phyloP scores from a whole-genome alignment of 2,329 filamentous ascomycete genomes.

The Diaporthe sp. region DNA sequence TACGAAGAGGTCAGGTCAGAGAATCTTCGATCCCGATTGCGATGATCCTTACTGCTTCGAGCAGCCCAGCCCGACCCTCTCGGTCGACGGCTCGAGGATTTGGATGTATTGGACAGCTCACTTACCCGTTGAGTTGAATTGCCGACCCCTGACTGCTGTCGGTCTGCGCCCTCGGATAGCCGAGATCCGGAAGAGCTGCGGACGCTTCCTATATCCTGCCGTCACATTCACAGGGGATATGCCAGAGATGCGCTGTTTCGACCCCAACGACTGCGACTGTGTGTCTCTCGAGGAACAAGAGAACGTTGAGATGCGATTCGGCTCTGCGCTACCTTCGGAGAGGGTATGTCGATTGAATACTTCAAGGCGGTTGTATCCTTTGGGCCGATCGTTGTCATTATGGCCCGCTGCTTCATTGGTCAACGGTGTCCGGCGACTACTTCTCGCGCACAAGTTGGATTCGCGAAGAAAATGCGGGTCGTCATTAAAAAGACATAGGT shows the following conservation, averaged over 20 bases:
- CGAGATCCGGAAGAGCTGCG: background rate
- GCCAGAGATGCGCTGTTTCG: conserved; percentile 30
- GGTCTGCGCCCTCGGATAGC: background rate
- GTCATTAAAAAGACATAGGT: background rate
- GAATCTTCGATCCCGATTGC: background rate
- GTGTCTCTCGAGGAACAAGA: background rate
- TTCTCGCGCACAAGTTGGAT: background rate
- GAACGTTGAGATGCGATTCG: background rate
- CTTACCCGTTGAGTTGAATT: background rate
- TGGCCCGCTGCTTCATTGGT: no score
- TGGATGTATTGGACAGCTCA: conserved; percentile 20
- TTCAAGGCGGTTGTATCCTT: background rate
- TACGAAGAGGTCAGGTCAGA: no score
- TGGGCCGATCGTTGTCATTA: background rate
- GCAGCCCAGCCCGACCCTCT: background rate
- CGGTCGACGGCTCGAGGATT: background rate
- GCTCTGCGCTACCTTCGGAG: background rate
- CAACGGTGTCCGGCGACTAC: background rate
- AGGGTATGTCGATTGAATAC: background rate
- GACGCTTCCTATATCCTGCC: conserved; percentile 14
- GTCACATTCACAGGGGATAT: background rate
- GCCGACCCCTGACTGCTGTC: background rate
- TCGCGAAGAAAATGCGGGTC: background rate
- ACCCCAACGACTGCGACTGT: conserved; percentile 18
- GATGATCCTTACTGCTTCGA: background rate